Evolutionary conservation across 768 basidiomycete genomes (phyloP).

Genomic region (Kwoniella dejecticola): DNA sequence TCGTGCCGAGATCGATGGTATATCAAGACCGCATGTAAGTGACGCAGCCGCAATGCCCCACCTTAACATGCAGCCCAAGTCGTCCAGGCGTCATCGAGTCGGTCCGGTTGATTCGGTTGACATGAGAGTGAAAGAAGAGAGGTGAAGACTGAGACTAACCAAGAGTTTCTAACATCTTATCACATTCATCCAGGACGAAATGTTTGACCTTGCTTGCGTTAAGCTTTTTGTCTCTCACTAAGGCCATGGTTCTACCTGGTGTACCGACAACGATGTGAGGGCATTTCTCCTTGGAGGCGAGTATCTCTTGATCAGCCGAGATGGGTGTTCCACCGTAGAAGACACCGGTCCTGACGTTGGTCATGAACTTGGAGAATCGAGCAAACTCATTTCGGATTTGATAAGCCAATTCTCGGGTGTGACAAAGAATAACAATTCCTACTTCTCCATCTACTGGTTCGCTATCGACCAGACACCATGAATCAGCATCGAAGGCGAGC

Average conservation of each 20-base stretch:
- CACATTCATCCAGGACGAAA: slow-evolving; percentile 99
- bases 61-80: background rate
- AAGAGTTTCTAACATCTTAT: slow-evolving; percentile 99
- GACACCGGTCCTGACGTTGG: slow-evolving; percentile 92
- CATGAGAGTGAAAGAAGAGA: too few species aligned
- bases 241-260: slow-evolving; percentile 93
- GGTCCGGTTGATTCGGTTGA: too few species aligned
- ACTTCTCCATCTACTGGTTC: slow-evolving; percentile 98
- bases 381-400: slow-evolving; percentile 99
- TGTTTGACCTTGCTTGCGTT: slow-evolving; percentile 92
- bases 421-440: slow-evolving; percentile 94
- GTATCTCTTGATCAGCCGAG: slow-evolving; percentile 85
- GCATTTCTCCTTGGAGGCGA: slow-evolving; percentile 95
- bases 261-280: slow-evolving; percentile 99
- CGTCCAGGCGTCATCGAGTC: background rate
- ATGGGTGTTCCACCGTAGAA: slow-evolving; percentile 98
- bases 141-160: slow-evolving; percentile 72
- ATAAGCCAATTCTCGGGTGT: slow-evolving; percentile 98
- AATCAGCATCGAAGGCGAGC: background rate
- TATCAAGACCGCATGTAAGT: slow-evolving; percentile 3
- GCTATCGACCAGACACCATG: slow-evolving; percentile 19
- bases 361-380: slow-evolving; percentile 99
- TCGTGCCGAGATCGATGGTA: background rate
- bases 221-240: slow-evolving; percentile 90
- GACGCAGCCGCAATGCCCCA: slow-evolving; percentile 27